Conservation (phyloP, 352 stramenopile genomes). For the Blastocystis sp. region DNA sequence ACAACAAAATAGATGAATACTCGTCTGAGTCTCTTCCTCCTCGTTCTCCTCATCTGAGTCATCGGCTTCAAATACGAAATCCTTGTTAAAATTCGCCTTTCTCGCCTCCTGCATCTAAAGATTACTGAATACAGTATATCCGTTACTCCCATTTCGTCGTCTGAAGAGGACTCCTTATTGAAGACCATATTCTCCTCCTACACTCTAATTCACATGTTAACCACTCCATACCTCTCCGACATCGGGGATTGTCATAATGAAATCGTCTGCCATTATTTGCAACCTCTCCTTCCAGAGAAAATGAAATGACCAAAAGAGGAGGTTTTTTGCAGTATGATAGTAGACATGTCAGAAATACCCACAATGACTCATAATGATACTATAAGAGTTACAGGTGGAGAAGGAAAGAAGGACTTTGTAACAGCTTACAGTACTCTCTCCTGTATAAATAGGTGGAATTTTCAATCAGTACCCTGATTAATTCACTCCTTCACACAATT, state of each 20-base stretch:
- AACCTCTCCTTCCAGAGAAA: background rate
- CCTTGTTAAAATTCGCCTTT: slow-evolving; percentile 72
- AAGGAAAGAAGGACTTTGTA: no score
- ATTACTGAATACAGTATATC: slow-evolving; percentile 63
- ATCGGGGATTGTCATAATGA: slow-evolving; percentile 61
- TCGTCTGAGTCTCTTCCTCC: background rate
- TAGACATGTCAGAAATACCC: background rate
- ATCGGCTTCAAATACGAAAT: slow-evolving; percentile 73
- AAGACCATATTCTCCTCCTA: slow-evolving; percentile 62
- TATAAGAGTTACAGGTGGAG: background rate
- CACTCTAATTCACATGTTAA: background rate
- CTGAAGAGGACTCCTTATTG: slow-evolving; percentile 59
- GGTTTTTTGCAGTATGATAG: background rate
- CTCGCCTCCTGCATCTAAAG: slow-evolving; percentile 58
- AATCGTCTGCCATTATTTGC: slow-evolving; percentile 55
- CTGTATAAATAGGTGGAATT: no score
- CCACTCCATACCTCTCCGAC: slow-evolving; percentile 9
- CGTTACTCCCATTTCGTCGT: slow-evolving; percentile 69
- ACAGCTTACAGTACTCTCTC: no score
- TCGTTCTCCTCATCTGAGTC: slow-evolving; percentile 35
- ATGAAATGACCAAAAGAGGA: background rate
- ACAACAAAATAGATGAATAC: background rate
- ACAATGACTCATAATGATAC: background rate
- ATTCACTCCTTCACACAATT: background rate
- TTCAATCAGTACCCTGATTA: no score